A percentile compares a stretch with the other conserved stretches of the same genome.
These are phyloP conservation scores for Colletotrichum sp. DNA, from an alignment of 2,329 filamentous ascomycete genomes.

Conservation along the genomic window DNA sequence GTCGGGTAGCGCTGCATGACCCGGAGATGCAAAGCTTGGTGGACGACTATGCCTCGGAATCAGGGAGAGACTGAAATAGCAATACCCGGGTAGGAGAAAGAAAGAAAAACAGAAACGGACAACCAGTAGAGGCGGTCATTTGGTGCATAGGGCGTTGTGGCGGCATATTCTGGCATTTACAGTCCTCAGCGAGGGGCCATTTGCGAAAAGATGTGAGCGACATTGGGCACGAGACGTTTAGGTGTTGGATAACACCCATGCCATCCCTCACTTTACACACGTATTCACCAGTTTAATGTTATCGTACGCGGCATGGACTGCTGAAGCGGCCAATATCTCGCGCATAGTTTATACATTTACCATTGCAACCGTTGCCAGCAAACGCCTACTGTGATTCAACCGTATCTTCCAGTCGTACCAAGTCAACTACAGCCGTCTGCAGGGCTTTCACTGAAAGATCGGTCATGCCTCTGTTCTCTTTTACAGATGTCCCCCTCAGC, in stretches of 20 bases:
- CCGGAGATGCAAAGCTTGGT: slow-evolving; percentile 22
- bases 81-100: neutral
- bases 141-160: slow-evolving; percentile 6
- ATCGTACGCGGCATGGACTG: neutral
- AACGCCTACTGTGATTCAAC: neutral
- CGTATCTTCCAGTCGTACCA: neutral
- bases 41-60: slow-evolving; percentile 21
- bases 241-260: neutral
- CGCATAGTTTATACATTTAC: neutral
- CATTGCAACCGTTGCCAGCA: neutral
- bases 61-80: neutral
- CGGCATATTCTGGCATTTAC: neutral
- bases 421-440: neutral
- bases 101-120: neutral
- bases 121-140: neutral
- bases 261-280: neutral
- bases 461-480: neutral
- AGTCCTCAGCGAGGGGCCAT: neutral
- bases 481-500: neutral
- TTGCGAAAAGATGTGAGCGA: neutral
- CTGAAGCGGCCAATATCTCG: neutral
- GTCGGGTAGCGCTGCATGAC: neutral
- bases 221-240: neutral
- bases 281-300: slow-evolving; percentile 17
- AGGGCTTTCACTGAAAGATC: neutral